Base-by-base conservation (phyloP, 169 alveolate species). In the Ophryocystis elektroscirrha region DNA sequence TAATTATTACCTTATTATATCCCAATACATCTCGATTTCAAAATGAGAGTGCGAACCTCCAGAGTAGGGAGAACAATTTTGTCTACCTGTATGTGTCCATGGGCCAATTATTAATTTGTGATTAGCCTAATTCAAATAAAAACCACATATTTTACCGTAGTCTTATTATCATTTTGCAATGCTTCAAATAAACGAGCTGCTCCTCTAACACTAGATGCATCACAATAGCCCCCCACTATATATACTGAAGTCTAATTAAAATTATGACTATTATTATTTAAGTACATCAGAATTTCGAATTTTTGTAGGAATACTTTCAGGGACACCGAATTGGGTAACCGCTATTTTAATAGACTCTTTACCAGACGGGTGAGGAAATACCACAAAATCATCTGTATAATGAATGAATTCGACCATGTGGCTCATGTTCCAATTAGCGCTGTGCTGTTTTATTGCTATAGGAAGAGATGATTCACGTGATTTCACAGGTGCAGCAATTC, bases 61-160 rank as follows among this genome's bases (percentile, higher is more conserved):
- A n/a, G n/a, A n/a, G 48, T 39, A 65, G 1, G 74, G 74, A 29
- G 51, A 48, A 53, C 74, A 65, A 25, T 43, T 53, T n/a, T 63
- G 41, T 19, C 74, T 29, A 2, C 71, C 74, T 2, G 65, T 56
- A 35, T 65, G 74, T n/a, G 56, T 65, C 74, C 74, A 65, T 23
- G 60, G 58, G 9, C 74, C 74, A 2, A 65, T 56, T 0, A 60
- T 41, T 27, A 65, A 50, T 46, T 65, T 63, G 38, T 52, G 51
- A 20, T 55, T 54, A 39, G 22, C 27, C 41, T 2, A 7, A 24
- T 20, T 26, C 19, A 24, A 27, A 24, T 26, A 1, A 20, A 1
- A 37, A 37, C 9, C 30, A 5, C 39, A 37, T 26, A 6, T 26
- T 18, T 19, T 15, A 50, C 19, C 20, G 44, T 51, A 22, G 59